A percentile compares a stretch with the other conserved stretches of the same genome.
These are phyloP conservation scores for Rhizophlyctis rosea DNA, from an alignment of 192 early-diverging fungal species.

Conservation along the genomic window DNA sequence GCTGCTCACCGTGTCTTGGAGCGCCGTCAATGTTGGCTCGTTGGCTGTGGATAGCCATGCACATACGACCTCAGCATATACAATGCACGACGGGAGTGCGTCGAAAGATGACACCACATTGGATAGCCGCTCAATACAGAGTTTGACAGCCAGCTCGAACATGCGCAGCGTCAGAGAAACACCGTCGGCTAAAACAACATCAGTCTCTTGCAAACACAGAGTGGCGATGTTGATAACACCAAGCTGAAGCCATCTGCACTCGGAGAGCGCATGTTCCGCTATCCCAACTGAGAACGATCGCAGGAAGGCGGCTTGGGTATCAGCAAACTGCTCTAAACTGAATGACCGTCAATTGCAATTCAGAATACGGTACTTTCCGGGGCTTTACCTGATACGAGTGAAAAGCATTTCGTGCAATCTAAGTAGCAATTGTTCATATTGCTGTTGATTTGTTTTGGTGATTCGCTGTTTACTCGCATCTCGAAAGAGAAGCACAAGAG, in stretches of 20 bases:
- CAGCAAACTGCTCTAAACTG: constrained; percentile 20
- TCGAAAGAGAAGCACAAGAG: constrained; percentile 27
- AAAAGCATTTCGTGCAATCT: constrained; percentile 31
- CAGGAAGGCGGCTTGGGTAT: too few species aligned
- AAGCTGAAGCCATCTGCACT: neutral
- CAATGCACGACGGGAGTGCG: neutral
- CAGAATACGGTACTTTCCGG: neutral
- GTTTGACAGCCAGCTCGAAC: constrained; percentile 3
- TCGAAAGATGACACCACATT: too few species aligned
- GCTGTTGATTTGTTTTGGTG: neutral
- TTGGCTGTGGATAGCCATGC: constrained; percentile 7
- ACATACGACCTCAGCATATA: constrained; percentile 9
- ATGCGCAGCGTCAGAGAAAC: constrained; percentile 5
- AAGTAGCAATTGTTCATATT: constrained; percentile 8
- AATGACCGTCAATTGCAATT: neutral
- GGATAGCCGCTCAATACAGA: neutral
- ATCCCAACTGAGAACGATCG: too few species aligned
- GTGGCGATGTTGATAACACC: neutral
- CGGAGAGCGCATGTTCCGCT: too few species aligned
- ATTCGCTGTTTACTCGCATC: constrained; percentile 5
- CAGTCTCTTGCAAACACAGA: neutral
- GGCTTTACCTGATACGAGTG: constrained; percentile 40
- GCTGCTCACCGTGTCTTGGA: constrained; percentile 3
- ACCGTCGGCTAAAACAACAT: neutral
- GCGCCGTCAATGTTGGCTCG: neutral